A percentile compares a stretch with the other conserved stretches of the same genome.
phyloP scores from a whole-genome alignment of 139 green algal species.

The Auxenochlorella pyrenoidosa region DNA sequence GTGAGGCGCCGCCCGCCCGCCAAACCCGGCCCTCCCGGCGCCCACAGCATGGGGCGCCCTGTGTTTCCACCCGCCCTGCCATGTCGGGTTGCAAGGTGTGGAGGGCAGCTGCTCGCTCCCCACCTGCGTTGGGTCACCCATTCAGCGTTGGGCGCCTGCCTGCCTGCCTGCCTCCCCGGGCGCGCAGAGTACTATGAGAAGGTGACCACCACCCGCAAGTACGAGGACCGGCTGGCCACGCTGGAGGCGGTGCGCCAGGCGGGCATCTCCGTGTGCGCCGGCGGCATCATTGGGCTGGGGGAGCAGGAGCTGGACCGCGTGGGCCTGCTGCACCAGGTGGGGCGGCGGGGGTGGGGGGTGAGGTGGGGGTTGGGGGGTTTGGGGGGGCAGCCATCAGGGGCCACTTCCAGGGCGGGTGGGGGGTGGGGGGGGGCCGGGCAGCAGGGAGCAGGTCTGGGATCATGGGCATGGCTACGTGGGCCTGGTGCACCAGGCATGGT shows the following conservation, averaged over 20 bases:
- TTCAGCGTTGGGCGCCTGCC: no score
- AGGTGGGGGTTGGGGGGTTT: no score
- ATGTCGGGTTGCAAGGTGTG: no score
- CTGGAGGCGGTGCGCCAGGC: constrained; percentile 88
- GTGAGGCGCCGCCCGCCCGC: neutral
- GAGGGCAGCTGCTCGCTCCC: no score
- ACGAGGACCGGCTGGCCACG: constrained; percentile 93
- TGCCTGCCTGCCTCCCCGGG: neutral
- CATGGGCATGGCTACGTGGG: neutral
- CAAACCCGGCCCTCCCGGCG: no score
- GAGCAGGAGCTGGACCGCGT: constrained; percentile 87
- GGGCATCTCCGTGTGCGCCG: constrained; percentile 96
- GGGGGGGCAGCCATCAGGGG: no score
- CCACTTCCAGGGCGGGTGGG: no score
- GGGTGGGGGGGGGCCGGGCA: no score
- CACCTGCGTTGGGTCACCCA: no score
- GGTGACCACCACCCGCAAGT: constrained; percentile 93
- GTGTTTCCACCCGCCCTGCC: no score
- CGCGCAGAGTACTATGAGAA: constrained; percentile 90
- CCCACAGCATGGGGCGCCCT: no score
- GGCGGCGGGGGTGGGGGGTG: neutral
- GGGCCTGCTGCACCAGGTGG: constrained; percentile 80
- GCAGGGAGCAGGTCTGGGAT: no score
- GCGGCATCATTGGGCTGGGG: constrained; percentile 94
- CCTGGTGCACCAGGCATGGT: neutral